Evolutionary conservation across 371 early-diverging fungal species (phyloP).

Genomic region (Thermomucor indicae-seudaticae): DNA sequence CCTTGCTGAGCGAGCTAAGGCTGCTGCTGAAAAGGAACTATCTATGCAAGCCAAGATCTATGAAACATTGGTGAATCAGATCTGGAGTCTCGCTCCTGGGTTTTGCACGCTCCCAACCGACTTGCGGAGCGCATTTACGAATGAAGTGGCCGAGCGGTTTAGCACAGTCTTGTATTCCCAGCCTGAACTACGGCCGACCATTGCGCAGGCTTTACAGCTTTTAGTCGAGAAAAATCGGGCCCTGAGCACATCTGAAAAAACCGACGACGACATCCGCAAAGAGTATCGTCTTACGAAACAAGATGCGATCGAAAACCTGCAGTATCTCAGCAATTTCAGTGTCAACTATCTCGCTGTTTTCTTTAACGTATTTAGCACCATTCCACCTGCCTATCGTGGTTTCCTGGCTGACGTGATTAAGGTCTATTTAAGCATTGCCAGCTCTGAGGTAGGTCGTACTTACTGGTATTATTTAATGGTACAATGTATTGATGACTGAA

Average conservation of each 20-base stretch:
- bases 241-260: conserved; percentile 40
- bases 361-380: conserved; percentile 77
- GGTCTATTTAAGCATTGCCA: conserved; percentile 59
- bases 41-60: conserved; percentile 88
- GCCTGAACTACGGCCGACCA: conserved; percentile 75
- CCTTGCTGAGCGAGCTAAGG: conserved; percentile 62
- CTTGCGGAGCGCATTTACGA: conserved; percentile 53
- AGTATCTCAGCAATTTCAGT: conserved; percentile 62
- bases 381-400: conserved; percentile 62
- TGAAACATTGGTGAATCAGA: conserved; percentile 82
- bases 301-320: conserved; percentile 55
- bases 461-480: neutral
- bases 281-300: conserved; percentile 53
- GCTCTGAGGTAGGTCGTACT: conserved; percentile 29
- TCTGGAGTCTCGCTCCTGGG: conserved; percentile 86
- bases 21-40: conserved; percentile 57
- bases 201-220: conserved; percentile 71
- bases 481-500: neutral
- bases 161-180: conserved; percentile 61
- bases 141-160: conserved; percentile 66
- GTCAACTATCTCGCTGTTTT: conserved; percentile 77
- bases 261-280: conserved; percentile 48
- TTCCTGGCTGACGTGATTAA: conserved; percentile 72
- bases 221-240: conserved; percentile 69
- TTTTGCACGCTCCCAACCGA: conserved; percentile 85